Evolutionary conservation across 2,329 filamentous ascomycete genomes (phyloP).

Genomic region (Tolypocladium sp.): DNA sequence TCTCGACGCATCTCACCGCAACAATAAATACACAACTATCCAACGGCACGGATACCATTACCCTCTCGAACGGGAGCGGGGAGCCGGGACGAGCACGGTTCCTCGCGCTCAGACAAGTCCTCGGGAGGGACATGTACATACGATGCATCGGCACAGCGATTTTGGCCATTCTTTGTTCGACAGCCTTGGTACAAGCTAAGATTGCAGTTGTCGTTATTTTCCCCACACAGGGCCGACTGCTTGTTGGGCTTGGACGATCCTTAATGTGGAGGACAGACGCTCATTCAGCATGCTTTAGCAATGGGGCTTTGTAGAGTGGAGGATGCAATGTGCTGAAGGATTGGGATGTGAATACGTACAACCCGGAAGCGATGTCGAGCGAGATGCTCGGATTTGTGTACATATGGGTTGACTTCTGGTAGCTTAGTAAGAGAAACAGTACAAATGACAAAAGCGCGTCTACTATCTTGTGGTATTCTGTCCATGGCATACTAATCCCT

Average conservation of each 20-base stretch:
- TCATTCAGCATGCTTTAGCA: not conserved
- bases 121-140: not conserved
- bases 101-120: not conserved
- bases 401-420: not conserved
- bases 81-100: not conserved
- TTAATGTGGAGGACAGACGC: not conserved
- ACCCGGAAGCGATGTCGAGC: not conserved
- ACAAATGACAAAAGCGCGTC: not conserved
- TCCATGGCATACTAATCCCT: not conserved
- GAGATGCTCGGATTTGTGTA: not conserved
- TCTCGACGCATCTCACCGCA: not conserved
- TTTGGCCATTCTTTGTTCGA: not conserved
- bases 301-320: not conserved
- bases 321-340: not conserved
- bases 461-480: not conserved
- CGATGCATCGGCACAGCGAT: not conserved
- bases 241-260: not conserved
- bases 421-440: not conserved
- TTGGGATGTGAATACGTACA: not conserved
- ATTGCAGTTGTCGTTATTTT: not conserved
- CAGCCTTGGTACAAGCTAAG: not conserved
- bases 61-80: not conserved
- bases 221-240: not conserved
- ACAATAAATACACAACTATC: not conserved
- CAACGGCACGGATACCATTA: not conserved